Evolutionary conservation across 2,329 filamentous ascomycete genomes (phyloP), one percentile per base, ranked within the genome.

Genomic region (Diaporthe sp.): DNA sequence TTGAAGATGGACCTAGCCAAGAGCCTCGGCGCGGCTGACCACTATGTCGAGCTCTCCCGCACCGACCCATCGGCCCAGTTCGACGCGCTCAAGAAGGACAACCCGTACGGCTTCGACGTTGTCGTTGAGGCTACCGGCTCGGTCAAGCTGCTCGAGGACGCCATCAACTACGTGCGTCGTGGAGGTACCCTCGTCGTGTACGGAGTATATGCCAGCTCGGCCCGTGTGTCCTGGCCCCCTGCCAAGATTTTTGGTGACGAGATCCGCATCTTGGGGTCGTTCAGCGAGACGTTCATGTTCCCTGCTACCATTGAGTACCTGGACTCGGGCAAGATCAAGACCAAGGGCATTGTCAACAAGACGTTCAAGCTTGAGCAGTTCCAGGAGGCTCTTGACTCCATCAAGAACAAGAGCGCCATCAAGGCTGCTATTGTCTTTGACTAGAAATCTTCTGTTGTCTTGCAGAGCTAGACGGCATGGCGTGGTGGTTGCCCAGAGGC

Each of bases 381-480:
- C 88, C 90, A 86, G 59, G 90, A 93, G 81, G 93, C 92, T 75
- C 84, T 94, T 77, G 90, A 94, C 81, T 88, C 90, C 73, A 94
- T 94, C 86, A 90, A 88, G 79, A 92, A 93, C 84, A 94, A 94
- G 87, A 89, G 85, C 70, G 92, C 92, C 74, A 93, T 94, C 81
- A 94, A 94, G 86, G 92, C 92, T 70, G 92, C 91, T 22, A 94
- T 94, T 81, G 88, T 91, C 59, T 94, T 94, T 79, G 92, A 94
- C 39, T 63, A 63, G 59, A 63, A 32, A 47, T 22, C 7, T 8
- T 12, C 91, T n/a, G 93, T 94, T 81, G 88, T 91, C 61, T 94
- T 93, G 79, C 92, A 94, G 79, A 92, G 93, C 76, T 90, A 88
- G 50, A 53, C 13, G 39, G 39, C 15, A 42, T 71, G n/a, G 69